Evolutionary conservation across 345 rosid genomes (phyloP), one percentile per base, ranked within the genome.

Genomic region (Brassica juncea): DNA sequence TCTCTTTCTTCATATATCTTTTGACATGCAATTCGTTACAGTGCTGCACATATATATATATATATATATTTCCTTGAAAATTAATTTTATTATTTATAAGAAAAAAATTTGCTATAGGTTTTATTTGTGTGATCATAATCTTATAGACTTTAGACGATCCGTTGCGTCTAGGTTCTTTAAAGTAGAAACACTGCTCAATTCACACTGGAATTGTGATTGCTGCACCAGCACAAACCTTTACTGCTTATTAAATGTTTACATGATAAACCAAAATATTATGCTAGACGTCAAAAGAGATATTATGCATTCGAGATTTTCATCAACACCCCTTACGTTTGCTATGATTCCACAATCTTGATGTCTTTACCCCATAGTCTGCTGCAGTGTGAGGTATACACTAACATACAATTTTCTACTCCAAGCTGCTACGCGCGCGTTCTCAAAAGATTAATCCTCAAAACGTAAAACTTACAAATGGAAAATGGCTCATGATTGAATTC

Each of bases 11-110:
- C 3, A 23, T 23, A 23, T 9, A 12, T 57, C 68, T 57, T 66
- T 72, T 59, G 67, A 42, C 54, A 27, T 78, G 59, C 6, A 42
- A 42, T 42, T 42, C n/a, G 65, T 60, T 59, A 10, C 64, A 25
- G 2, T 25, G 64, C n/a, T 59, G 5, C 34, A 76, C 58, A 76
- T 30, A 44, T 42, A 12, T 49, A 42, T 34, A 34, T 55, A 10
- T 16, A 4, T 10, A 10, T 42, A 14, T 42, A 42, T 34, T 31
- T 74, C 5, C 4, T 49, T 8, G 9, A 63, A 11, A 35, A 9
- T 9, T 23, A 0, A 3, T 55, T n/a, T 59, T 9, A 58, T 58
- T 59, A 9, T 23, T 59, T 59, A 25, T 59, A 3, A 58, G 27
- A 2, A 55, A 11, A 7, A 8, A 58, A 21, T 0, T 58, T 58